Percentiles rank a stretch among this genome's conserved stretches.
These are phyloP conservation scores for Hypoxylon rubiginosum DNA, from an alignment of 2,329 filamentous ascomycete species.

Conservation along the genomic window DNA sequence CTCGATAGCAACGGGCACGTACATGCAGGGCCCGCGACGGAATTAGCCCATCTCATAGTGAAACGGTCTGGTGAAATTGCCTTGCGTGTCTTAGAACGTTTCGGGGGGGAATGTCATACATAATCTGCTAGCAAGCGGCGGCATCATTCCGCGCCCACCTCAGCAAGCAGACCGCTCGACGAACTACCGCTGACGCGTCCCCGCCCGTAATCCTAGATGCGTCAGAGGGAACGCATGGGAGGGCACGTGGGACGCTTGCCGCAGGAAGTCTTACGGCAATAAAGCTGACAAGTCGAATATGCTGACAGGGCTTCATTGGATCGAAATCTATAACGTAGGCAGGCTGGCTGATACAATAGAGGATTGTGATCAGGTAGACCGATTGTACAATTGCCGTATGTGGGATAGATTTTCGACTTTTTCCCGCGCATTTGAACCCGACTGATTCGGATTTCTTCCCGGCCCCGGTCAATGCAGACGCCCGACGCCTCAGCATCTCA, in stretches of 20 bases:
- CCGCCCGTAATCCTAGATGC: not conserved
- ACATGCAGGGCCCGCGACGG: not conserved
- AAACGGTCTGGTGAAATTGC: not conserved
- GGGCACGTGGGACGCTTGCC: not conserved
- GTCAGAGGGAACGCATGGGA: not conserved
- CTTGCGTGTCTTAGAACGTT: not conserved
- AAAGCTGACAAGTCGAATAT: not conserved
- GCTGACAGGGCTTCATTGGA: not conserved
- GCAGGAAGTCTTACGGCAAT: slow-evolving; percentile 1
- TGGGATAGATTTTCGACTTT: not conserved
- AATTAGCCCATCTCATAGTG: not conserved
- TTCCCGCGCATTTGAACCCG: not conserved
- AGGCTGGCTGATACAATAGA: not conserved
- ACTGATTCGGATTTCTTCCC: not conserved
- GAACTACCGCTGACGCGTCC: slow-evolving; percentile 3
- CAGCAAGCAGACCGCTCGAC: not conserved
- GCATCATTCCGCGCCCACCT: not conserved
- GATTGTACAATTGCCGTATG: not conserved
- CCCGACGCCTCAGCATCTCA: not conserved
- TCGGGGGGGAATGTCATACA: not conserved
- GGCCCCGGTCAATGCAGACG: not conserved
- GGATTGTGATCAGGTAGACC: not conserved
- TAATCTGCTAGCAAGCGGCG: not conserved
- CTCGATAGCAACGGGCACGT: not conserved
- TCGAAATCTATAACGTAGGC: not conserved